phyloP scores from a whole-genome alignment of 78 protist species.

The Speleostelium caveatum region DNA sequence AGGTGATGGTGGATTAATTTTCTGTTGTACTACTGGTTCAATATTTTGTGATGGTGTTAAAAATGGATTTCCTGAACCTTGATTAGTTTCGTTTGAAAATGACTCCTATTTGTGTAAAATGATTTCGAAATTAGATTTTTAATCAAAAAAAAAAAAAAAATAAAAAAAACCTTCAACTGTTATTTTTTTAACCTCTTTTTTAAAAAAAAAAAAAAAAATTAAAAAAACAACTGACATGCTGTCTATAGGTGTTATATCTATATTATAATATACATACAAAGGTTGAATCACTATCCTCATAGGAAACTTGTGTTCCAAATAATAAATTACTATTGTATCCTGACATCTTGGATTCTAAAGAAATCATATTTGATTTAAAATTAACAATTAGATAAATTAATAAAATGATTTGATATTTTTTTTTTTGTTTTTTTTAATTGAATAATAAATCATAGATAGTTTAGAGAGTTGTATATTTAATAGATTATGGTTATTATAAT shows the following conservation, averaged over 20 bases:
- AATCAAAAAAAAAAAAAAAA: not conserved
- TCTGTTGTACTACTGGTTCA: constrained; percentile 48
- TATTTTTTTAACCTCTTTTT: not conserved
- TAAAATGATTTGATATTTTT: not conserved
- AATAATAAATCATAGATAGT: not conserved
- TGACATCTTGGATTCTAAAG: constrained; percentile 2
- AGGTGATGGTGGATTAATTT: constrained; percentile 49
- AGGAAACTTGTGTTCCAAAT: constrained; percentile 57
- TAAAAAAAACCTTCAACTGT: not conserved
- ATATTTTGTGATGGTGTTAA: not conserved
- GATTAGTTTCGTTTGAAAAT: constrained; percentile 47
- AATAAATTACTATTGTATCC: constrained; percentile 61
- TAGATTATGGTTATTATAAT: too few species aligned
- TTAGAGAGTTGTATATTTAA: too few species aligned
- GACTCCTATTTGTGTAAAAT: constrained; percentile 3
- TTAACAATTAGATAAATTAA: too few species aligned
- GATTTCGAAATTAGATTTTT: not conserved
- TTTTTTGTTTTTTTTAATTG: not conserved
- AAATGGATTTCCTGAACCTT: constrained; percentile 50
- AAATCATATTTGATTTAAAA: not conserved
- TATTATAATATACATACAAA: constrained; percentile 35
- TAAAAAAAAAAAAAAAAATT: not conserved
- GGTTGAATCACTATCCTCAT: constrained; percentile 45
- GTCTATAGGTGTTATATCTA: not conserved
- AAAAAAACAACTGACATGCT: not conserved